Percentiles rank a stretch among this genome's conserved stretches.
Conservation (phyloP, 192 early-diverging fungal genomes). For the Spizellomyces punctatus region DNA sequence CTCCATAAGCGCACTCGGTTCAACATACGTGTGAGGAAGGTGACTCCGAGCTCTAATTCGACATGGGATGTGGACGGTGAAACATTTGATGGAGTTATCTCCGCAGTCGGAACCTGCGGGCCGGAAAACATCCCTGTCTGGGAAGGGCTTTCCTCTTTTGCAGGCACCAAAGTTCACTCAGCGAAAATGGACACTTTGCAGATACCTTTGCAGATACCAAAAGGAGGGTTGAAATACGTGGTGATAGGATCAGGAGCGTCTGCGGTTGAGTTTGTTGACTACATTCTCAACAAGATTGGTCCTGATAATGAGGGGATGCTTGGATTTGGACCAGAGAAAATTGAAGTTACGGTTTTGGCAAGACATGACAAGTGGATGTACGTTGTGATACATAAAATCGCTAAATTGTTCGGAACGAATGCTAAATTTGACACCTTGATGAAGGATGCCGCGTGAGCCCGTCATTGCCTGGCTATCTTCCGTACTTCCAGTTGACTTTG, state of each 20-base stretch:
- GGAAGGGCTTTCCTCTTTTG: constrained; percentile 11
- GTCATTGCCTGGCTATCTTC: neutral
- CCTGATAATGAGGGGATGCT: constrained; percentile 10
- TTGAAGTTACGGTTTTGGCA: constrained; percentile 19
- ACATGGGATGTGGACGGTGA: constrained; percentile 4
- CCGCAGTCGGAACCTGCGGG: constrained; percentile 28
- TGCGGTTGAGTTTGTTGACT: constrained; percentile 28
- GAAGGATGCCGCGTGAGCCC: constrained; percentile 26
- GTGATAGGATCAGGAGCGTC: constrained; percentile 24
- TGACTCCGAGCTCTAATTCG: neutral
- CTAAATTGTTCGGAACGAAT: neutral
- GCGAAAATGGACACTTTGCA: constrained; percentile 18
- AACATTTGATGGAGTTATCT: constrained; percentile 25
- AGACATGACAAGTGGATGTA: constrained; percentile 17
- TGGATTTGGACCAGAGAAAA: constrained; percentile 7
- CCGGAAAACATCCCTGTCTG: constrained; percentile 9
- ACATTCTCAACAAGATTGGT: constrained; percentile 10
- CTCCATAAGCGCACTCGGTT: constrained; percentile 14
- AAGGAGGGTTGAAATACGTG: constrained; percentile 1
- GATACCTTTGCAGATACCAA: neutral
- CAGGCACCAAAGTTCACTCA: constrained; percentile 4
- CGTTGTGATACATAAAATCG: neutral
- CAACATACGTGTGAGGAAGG: constrained; percentile 4
- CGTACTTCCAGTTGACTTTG: constrained; percentile 14
- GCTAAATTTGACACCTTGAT: neutral